These are phyloP conservation scores for Volvox carteri DNA, from an alignment of 163 green algal genomes.

Conservation along the genomic window DNA sequence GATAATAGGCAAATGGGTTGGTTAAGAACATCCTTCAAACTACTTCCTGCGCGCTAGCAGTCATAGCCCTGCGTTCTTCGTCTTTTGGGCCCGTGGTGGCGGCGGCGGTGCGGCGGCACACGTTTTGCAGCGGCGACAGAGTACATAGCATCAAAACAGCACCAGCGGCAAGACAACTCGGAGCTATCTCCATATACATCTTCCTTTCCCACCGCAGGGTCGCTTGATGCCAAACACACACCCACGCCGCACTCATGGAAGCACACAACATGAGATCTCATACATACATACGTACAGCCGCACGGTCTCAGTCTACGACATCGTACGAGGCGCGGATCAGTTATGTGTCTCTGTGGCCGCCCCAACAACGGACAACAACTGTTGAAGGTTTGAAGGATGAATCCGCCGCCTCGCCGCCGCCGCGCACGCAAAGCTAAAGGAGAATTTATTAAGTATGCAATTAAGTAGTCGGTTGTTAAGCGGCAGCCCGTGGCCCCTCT, in stretches of 20 bases:
- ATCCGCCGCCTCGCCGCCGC: not conserved
- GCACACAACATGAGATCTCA: not conserved
- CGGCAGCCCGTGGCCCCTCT: too few species aligned
- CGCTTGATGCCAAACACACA: not conserved
- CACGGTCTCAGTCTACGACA: not conserved
- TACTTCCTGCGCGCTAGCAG: not conserved
- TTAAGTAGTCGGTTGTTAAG: conserved; percentile 10
- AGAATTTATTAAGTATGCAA: not conserved
- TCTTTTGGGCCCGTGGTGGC: too few species aligned
- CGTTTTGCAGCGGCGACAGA: too few species aligned
- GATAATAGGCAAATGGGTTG: conserved; percentile 2
- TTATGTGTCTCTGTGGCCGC: not conserved
- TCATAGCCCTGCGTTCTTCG: conserved; percentile 18
- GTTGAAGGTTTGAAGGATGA: not conserved
- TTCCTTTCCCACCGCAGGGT: too few species aligned
- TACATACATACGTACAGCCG: not conserved
- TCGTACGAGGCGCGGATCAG: not conserved
- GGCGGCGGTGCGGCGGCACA: too few species aligned
- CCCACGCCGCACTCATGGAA: too few species aligned
- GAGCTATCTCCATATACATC: too few species aligned
- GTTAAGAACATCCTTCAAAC: not conserved
- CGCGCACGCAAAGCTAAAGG: not conserved
- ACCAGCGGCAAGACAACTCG: too few species aligned
- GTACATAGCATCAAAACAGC: too few species aligned
- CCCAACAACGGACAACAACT: not conserved